Conservation (phyloP, 1,139 yeast species). For the Kodamaea alishanica region DNA sequence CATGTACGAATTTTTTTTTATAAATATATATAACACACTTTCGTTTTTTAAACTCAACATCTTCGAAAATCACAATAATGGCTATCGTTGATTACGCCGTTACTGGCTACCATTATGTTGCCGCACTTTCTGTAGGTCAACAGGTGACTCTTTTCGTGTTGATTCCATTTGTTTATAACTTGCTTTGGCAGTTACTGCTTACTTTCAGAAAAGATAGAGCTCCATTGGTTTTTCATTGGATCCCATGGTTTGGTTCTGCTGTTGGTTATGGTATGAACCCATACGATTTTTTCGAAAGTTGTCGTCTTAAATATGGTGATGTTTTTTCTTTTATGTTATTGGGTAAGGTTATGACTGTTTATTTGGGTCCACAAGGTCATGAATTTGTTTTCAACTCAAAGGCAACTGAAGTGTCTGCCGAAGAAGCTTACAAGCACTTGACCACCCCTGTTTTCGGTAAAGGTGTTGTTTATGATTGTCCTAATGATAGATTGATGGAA, state of each 20-base stretch:
- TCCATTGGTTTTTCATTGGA: constrained; percentile 87
- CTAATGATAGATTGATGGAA: constrained; percentile 91
- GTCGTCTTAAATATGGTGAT: constrained; percentile 84
- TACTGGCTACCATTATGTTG: constrained; percentile 21
- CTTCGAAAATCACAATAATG: constrained; percentile 16
- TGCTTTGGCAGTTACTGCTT: constrained; percentile 67
- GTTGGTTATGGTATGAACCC: constrained; percentile 88
- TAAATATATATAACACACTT: neutral
- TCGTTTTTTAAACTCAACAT: neutral
- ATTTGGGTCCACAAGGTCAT: constrained; percentile 95
- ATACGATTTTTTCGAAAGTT: constrained; percentile 76
- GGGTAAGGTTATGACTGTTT: constrained; percentile 93
- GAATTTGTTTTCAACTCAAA: constrained; percentile 93
- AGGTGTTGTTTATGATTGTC: constrained; percentile 96
- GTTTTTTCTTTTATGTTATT: constrained; percentile 83
- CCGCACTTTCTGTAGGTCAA: constrained; percentile 25
- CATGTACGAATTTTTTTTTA: neutral
- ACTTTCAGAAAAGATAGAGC: constrained; percentile 74
- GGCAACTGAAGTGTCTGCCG: constrained; percentile 87
- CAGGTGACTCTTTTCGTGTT: constrained; percentile 37
- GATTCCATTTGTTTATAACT: constrained; percentile 56
- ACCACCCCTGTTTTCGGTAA: constrained; percentile 97
- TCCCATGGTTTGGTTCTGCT: constrained; percentile 96
- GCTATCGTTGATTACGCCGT: constrained; percentile 26
- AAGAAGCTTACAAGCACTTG: constrained; percentile 90